These are phyloP conservation scores for Cyberlindnera euphorbiae DNA, from an alignment of 805 yeast species.

Conservation along the genomic window DNA sequence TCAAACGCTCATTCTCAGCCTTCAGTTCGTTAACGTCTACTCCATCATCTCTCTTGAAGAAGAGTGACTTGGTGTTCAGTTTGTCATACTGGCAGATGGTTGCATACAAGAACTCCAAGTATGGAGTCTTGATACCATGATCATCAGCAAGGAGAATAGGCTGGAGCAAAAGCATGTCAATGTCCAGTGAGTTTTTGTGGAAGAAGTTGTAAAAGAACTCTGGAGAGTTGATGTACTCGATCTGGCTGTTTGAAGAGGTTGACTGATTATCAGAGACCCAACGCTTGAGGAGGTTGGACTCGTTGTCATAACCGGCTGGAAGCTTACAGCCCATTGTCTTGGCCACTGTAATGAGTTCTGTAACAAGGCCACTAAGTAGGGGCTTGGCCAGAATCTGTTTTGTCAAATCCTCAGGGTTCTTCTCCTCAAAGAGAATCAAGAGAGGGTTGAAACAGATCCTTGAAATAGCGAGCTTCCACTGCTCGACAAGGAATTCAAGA, in stretches of 20 bases:
- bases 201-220: conserved; percentile 62
- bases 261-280: conserved; percentile 33
- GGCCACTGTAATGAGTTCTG: conserved; percentile 68
- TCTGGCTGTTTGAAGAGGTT: neutral
- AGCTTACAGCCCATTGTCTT: conserved; percentile 74
- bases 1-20: conserved; percentile 7
- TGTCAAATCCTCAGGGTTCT: conserved; percentile 52
- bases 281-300: conserved; percentile 48
- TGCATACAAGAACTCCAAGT: conserved; percentile 82
- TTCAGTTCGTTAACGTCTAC: conserved; percentile 6
- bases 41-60: conserved; percentile 23
- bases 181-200: conserved; percentile 51
- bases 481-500: conserved; percentile 61
- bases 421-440: conserved; percentile 66
- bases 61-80: conserved; percentile 24
- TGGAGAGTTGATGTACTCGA: conserved; percentile 43
- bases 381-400: conserved; percentile 81
- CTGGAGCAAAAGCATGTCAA: conserved; percentile 75
- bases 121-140: conserved; percentile 79
- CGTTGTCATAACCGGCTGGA: conserved; percentile 65
- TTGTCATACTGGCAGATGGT: conserved; percentile 57
- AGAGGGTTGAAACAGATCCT: conserved; percentile 74
- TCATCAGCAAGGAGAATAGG: conserved; percentile 92
- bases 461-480: conserved; percentile 84
- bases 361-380: conserved; percentile 70